Percentiles rank a stretch among this genome's conserved stretches.
These are phyloP conservation scores for Thyridium curvatum DNA, from an alignment of 2,329 filamentous ascomycete species.

Conservation along the genomic window DNA sequence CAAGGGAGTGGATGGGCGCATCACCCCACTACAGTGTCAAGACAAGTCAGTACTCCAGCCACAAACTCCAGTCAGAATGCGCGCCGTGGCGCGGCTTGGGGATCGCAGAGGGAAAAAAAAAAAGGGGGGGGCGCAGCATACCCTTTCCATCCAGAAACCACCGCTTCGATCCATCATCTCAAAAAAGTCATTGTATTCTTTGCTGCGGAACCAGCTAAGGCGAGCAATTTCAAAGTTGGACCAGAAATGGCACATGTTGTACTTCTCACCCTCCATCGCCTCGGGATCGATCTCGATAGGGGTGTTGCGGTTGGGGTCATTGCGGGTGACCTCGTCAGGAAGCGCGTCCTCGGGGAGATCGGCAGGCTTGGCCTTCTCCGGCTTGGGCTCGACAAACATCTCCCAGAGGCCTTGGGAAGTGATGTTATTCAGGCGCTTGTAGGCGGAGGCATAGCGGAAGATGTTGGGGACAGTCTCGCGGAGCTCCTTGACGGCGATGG, in stretches of 20 bases:
- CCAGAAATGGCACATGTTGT: constrained; percentile 99
- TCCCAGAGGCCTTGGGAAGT: constrained; percentile 93
- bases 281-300: constrained; percentile 83
- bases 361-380: constrained; percentile 50
- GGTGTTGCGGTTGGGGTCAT: constrained; percentile 63
- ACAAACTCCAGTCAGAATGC: neutral
- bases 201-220: constrained; percentile 93
- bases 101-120: neutral
- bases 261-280: constrained; percentile 93
- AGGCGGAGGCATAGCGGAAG: constrained; percentile 96
- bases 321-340: constrained; percentile 75
- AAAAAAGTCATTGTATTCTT: constrained; percentile 97
- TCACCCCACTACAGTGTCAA: constrained; percentile 74
- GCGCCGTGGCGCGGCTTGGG: constrained; percentile 1
- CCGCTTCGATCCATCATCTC: constrained; percentile 98
- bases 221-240: constrained; percentile 98
- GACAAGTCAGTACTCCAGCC: neutral
- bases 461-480: constrained; percentile 98
- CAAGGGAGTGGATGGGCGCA: constrained; percentile 95
- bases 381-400: constrained; percentile 89
- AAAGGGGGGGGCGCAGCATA: constrained; percentile 33
- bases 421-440: constrained; percentile 87
- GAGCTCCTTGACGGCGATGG: constrained; percentile 96
- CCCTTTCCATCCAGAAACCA: constrained; percentile 98
- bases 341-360: constrained; percentile 57